Evolutionary conservation across 352 stramenopile genomes (phyloP), one percentile per base, ranked within the genome.

Genomic region (Globisporangium nunn): DNA sequence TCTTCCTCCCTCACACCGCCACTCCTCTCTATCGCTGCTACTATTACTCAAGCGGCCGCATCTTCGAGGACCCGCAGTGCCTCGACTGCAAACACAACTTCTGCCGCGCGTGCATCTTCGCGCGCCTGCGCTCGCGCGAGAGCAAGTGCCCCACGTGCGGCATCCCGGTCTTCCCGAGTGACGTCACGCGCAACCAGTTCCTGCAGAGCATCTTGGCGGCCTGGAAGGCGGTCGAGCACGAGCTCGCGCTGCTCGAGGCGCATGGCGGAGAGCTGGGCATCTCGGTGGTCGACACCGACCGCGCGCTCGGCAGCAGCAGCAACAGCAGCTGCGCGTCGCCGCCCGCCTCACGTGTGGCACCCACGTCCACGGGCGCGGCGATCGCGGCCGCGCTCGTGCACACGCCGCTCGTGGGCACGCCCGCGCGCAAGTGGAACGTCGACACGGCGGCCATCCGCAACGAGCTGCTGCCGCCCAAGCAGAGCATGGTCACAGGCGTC

Each of bases 51-150:
- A 23, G 83, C 58, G 61, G 63, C 33, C 58, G 72, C 14, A 79
- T 88, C 30, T 88, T 93, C 62, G 74, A 87, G n/a, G 85, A 94
- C 61, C 81, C 85, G 48, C 85, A 94, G 39, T 91, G 82, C 53
- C 74, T 94, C 54, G 79, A 87, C 66, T 94, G 85, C 64, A 92
- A 94, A 56, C 85, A 94, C 77, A 94, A 94, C 55, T 94, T 93
- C 52, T 94, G 85, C 52, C 78, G 70, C 63, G 58, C 68, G 23
- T 94, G 82, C 66, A 91, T 93, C 52, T 70, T 85, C 29, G 52
- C 71, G 35, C 78, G 91, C 46, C 55, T 94, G 44, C 68, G 67
- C 45, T 79, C 73, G 50, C 72, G 74, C 54, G 67, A 85, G 51
- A 78, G 69, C 39, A 63, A 73, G 43, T 94, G 85, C 65, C 82